Conservation (phyloP, 257 asterid species). For the Solanum boliviense region DNA sequence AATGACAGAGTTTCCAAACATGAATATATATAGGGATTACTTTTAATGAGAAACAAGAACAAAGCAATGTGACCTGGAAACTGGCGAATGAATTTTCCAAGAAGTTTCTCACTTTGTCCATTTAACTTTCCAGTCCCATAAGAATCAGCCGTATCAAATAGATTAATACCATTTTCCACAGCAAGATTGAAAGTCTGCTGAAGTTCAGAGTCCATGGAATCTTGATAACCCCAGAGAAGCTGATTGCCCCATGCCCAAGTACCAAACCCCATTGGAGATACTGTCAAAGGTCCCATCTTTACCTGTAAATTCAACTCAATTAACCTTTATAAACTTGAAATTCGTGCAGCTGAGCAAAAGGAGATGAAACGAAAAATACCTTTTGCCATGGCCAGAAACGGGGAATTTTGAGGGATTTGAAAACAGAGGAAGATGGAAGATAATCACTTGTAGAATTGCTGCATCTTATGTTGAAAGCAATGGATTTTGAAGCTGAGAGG, state of each 20-base stretch:
- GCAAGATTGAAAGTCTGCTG: conserved; percentile 79
- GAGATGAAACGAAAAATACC: conserved; percentile 21
- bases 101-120: conserved; percentile 94
- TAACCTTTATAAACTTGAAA: not conserved
- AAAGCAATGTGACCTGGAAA: conserved; percentile 22
- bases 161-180: conserved; percentile 63
- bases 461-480: conserved; percentile 23
- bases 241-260: conserved; percentile 99
- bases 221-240: conserved; percentile 87
- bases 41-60: not conserved
- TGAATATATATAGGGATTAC: not conserved
- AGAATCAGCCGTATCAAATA: conserved; percentile 95
- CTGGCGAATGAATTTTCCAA: conserved; percentile 70
- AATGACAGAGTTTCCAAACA: not conserved
- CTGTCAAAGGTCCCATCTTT: conserved; percentile 63
- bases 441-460: conserved; percentile 26
- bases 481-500: conserved; percentile 18
- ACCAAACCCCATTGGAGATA: conserved; percentile 98
- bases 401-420: conserved; percentile 49
- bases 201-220: conserved; percentile 85
- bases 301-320: conserved; percentile 32
- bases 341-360: not conserved
- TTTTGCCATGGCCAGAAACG: conserved; percentile 96
- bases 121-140: conserved; percentile 83
- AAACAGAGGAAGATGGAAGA: conserved; percentile 22